Evolutionary conservation across 768 basidiomycete genomes (phyloP), one percentile per base, ranked within the genome.

Genomic region (Lyophyllum semitale): DNA sequence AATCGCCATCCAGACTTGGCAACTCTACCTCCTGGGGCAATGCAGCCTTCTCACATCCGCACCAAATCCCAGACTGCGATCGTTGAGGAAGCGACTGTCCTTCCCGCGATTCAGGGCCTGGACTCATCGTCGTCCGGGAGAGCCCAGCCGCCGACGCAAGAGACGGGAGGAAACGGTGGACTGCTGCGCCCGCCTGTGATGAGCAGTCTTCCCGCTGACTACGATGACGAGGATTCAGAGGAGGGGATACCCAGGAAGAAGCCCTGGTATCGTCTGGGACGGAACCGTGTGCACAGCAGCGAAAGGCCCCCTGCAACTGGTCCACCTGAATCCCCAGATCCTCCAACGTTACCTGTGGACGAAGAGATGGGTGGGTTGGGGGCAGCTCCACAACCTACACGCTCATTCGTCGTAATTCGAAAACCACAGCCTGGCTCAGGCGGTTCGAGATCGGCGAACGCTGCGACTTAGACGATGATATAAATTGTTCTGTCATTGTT

Each of bases 31-130:
- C 77, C 81, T 4, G 88, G 89, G 12, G 87, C 87, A 4, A 83
- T 85, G 80, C 75, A 81, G 38, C 84, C 88, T 11, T 71, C 77
- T 17, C 89, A 89, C 66, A 73, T 81, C 30, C 84, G 92, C 43
- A 91, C 85, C 18, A 85, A 86, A 73, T 93, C 91, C 29, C 92
- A 94, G 67, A 88, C 87, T 2, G 92, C 92, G 2, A 83, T 94
- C 55, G 84, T 94, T n/a, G 90, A 93, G 54, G 77, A 87, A 59
- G 80, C 77, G 5, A 71, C 71, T 45, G 68, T 69, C 58, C 62
- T 66, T 49, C 63, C 58, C 8, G 32, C 59, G 26, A 20, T 55
- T 6, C 60, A 58, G 38, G 58, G 49, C 26, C 22, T 51, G 0
- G 45, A 51, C 30, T 37, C 59, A 52, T 54, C 48, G 41, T 53